Base-by-base conservation (phyloP, 2,329 filamentous ascomycete genomes). In the Torrubiellomyces zombiae region DNA sequence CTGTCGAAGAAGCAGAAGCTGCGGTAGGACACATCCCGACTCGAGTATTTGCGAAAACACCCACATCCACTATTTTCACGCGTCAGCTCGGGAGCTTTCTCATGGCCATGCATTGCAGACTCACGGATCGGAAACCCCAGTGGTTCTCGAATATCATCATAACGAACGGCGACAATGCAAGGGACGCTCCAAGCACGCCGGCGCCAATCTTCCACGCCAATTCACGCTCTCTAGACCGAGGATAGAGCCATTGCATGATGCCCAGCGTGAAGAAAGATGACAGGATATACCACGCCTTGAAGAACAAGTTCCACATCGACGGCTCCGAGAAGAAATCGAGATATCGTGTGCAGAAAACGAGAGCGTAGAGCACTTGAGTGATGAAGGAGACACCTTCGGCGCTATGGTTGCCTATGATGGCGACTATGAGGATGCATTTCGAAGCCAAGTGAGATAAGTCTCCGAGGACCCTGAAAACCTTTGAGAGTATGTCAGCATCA, bases 381-480 rank as follows among this genome's bases (percentile, higher is more conserved):
- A 95, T 80, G 44, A 93, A 72, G 14, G 83, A 93, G 32, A 94
- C 78, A 31, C 85, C 82, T 61, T 93, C 83, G 23, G 83, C 78
- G 48, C 78, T 89, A 44, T 68, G 68, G 46, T 94, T 93, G 37
- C 69, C 68, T 53, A 93, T 82, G 42, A 94, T 93, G 28, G 83
- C 74, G 57, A 75, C 79, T 55, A 94, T 82, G 39, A 94, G 65
- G 45, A 94, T 89, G 48, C 75, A 71, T 64, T 93, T 94, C 29
- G 83, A 89, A 24, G 72, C 60, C 22, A 81, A 69, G 48, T 95
- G 86, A 42, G 78, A 81, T 40, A 86, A 52, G 49, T 95, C 86
- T 46, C 70, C 86, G 40, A 82, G 50, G 42, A 91, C 66, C 42
- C 82, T 79, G 53, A 93, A 70, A 40, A 66, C 35, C 67, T n/a